Evolutionary conservation across 257 asterid genomes (phyloP), one percentile per base, ranked within the genome.

Genomic region (Handroanthus guayacan): DNA sequence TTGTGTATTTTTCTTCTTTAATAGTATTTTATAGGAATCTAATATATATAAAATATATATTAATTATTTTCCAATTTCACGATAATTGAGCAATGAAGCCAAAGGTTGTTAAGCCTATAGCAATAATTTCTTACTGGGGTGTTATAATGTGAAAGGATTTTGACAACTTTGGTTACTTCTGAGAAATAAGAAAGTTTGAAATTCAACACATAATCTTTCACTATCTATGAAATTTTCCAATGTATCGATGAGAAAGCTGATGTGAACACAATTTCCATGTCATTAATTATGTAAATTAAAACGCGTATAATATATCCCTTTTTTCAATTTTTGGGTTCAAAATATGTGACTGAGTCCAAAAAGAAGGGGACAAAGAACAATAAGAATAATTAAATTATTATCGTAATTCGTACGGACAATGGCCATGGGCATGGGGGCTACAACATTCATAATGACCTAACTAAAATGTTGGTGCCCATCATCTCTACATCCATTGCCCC

Each of bases 331-430:
- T 12, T 1, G 16, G 56, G 41, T 50, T 38, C 52, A 74, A 63
- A 74, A 64, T 36, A 10, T 38, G 3, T 34, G 71, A 74, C 78
- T 63, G 12, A 41, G 78, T 74, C 78, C 61, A 34, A 72, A 72
- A 2, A 48, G 16, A 4, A 12, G 14, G 8, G 5, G 1, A 34
- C 7, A 31, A 47, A 41, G 47, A 48, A 62, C 11, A 34, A 44
- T 45, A 0, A 13, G 5, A 43, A 0, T 5, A 17, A 64, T 44
- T n/a, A n/a, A 31, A 18, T 56, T 8, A 8, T 56, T 5, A 38
- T 9, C 52, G 45, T 25, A 68, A 25, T 25, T 25, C 31, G 31
- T 25, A 25, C 31, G 31, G 31, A 25, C 31, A 25, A 25, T 25
- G 31, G 31, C 31, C 31, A 25, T 1, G 31, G 31, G 31, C 31